A percentile compares a stretch with the other conserved stretches of the same genome.
Conservation (phyloP, 2,329 filamentous ascomycete species). For the Aspergillus candidus region DNA sequence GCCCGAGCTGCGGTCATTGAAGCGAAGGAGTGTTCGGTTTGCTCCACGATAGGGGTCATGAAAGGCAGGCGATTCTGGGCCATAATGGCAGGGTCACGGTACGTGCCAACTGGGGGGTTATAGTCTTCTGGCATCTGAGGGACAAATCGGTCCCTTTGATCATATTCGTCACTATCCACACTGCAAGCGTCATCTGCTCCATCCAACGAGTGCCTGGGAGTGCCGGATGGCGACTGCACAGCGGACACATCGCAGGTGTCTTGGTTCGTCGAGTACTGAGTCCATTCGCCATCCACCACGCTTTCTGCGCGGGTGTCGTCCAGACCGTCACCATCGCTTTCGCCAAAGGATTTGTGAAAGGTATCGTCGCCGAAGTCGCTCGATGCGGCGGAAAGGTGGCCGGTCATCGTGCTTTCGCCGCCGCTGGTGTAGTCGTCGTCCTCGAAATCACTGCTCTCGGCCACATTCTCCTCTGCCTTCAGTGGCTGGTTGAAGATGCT, state of each 20-base stretch:
- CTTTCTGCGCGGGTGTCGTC: conserved; percentile 47
- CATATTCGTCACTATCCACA: conserved; percentile 24
- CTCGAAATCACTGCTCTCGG: conserved; percentile 62
- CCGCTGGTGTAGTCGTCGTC: conserved; percentile 74
- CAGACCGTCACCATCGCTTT: conserved; percentile 41
- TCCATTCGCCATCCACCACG: conserved; percentile 67
- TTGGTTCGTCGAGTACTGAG: conserved; percentile 72
- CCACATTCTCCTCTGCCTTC: conserved; percentile 45
- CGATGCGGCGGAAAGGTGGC: conserved; percentile 57
- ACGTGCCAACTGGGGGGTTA: conserved; percentile 69
- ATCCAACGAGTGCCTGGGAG: conserved; percentile 14
- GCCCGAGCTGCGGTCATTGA: conserved; percentile 52
- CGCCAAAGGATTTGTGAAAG: conserved; percentile 36
- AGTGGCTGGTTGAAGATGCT: conserved; percentile 91
- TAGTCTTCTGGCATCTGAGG: conserved; percentile 80
- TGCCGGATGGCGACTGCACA: conserved; percentile 17
- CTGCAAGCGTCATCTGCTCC: conserved; percentile 14
- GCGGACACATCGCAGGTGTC: conserved; percentile 51
- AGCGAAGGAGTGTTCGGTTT: conserved; percentile 79
- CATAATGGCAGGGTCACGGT: conserved; percentile 69
- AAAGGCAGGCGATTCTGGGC: conserved; percentile 92
- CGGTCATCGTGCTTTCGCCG: conserved; percentile 76
- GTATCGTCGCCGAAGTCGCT: conserved; percentile 61
- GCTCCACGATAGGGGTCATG: conserved; percentile 97
- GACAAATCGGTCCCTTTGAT: conserved; percentile 41